Base-by-base conservation (phyloP, 805 yeast species). In the Yarrowia sp. region DNA sequence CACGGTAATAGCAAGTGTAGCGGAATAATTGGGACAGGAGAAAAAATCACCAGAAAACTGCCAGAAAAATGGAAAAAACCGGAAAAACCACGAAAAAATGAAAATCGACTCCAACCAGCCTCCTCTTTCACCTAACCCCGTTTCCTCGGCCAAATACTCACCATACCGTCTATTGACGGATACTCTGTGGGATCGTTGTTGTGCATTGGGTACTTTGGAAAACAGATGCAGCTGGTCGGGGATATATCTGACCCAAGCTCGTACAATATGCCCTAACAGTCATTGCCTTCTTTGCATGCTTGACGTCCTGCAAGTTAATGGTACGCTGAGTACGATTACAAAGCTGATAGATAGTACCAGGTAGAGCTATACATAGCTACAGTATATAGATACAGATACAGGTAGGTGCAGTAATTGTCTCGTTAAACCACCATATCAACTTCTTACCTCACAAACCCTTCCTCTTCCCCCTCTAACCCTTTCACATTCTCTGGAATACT, bases 191-290 rank as follows among this genome's bases (percentile, higher is more conserved):
- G 38, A 32, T 48, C 52, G 52, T 48, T 48, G 52, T 48, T 48
- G 52, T 48, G 52, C 52, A 48, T 48, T 6, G 19, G 17, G 17
- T 12, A 17, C 22, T 22, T 28, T 14, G 3, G n/a, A n/a, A 44
- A 19, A n/a, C 1, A 21, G 24, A 21, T 40, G 44, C 44, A 40
- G 44, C 26, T 12, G 24, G 46, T 22, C 46, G 46, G 46, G 46
- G 46, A 41, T 41, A 41, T 41, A 41, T 21, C 44, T 12, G 14
- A 21, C 26, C 16, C 26, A 8, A 16, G 17, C 33, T 44, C 51
- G 51, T 44, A 44, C 51, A 44, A 44, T 44, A 41, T 41, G 46
- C 46, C 46, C 46, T 41, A 40, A 40, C 44, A 40, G 44, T 16
- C n/a, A n/a, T 26, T 26, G 30, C 43, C 43, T 17, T 38, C 43